Evolutionary conservation across 352 stramenopile genomes (phyloP).

Genomic region (Blastocystis sp.): DNA sequence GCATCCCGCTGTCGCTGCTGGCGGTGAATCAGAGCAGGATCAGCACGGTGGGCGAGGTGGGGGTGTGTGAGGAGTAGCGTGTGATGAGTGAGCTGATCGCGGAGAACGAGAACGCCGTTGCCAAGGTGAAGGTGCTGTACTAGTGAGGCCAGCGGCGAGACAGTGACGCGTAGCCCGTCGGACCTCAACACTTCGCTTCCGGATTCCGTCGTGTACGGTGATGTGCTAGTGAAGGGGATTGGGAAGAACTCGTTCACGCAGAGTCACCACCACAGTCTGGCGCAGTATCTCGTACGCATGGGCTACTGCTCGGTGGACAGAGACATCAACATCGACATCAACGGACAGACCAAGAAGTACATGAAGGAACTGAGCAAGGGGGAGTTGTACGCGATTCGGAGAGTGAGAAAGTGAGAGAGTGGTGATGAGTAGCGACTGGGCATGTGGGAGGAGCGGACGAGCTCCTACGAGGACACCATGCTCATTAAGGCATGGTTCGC

Average conservation of each 20-base stretch:
- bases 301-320: conserved; percentile 49
- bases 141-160: neutral
- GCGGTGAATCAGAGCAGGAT: conserved; percentile 6
- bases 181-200: conserved; percentile 10
- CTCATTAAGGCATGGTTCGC: conserved; percentile 52
- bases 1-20: conserved; percentile 24
- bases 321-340: conserved; percentile 63
- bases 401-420: neutral
- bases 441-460: conserved; percentile 55
- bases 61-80: neutral
- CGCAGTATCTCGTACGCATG: conserved; percentile 37
- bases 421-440: conserved; percentile 38
- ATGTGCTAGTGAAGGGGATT: conserved; percentile 31
- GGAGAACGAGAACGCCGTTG: neutral
- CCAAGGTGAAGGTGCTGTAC: conserved; percentile 53
- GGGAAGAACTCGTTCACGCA: conserved; percentile 22
- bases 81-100: neutral
- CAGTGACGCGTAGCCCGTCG: neutral
- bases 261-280: conserved; percentile 1
- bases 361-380: conserved; percentile 53
- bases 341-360: conserved; percentile 32
- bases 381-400: conserved; percentile 56
- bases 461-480: conserved; percentile 42
- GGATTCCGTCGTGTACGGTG: conserved; percentile 9
- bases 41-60: neutral